phyloP scores from a whole-genome alignment of 352 stramenopile genomes.

The Globisporangium ultimum region DNA sequence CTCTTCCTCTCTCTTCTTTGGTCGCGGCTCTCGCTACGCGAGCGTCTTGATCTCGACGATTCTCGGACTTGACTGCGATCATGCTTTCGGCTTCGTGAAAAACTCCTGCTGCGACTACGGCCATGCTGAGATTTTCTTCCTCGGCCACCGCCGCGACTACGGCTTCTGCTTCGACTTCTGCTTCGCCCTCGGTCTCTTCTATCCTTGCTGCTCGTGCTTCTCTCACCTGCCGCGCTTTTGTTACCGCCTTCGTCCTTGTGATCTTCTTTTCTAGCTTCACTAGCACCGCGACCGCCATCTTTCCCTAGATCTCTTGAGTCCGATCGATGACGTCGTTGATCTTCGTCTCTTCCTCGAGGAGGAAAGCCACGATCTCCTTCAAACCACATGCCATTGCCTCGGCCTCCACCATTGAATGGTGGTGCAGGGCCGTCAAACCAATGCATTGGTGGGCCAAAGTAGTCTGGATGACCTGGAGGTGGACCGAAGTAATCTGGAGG shows the following conservation, averaged over 20 bases:
- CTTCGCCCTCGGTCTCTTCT: constrained; percentile 31
- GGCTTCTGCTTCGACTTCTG: constrained; percentile 26
- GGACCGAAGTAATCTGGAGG: constrained; percentile 74
- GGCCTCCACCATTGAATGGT: constrained; percentile 41
- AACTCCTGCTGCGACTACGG: constrained; percentile 53
- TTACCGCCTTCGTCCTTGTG: constrained; percentile 29
- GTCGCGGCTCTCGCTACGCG: constrained; percentile 45
- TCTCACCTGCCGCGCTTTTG: constrained; percentile 6
- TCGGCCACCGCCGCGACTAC: constrained; percentile 23
- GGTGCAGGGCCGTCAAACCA: constrained; percentile 69
- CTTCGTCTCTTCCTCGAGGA: constrained; percentile 36
- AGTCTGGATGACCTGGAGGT: constrained; percentile 69
- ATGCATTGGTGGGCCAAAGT: constrained; percentile 61
- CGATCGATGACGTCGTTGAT: constrained; percentile 40
- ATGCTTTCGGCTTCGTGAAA: constrained; percentile 40
- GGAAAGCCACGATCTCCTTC: constrained; percentile 34
- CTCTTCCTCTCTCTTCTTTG: constrained; percentile 11
- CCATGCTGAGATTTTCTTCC: constrained; percentile 13
- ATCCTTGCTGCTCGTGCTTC: background rate
- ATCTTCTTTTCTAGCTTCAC: constrained; percentile 17
- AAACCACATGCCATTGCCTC: constrained; percentile 40
- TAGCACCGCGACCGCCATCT: constrained; percentile 20
- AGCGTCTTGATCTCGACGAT: constrained; percentile 30
- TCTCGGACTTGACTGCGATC: constrained; percentile 29
- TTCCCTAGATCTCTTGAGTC: constrained; percentile 33